These are phyloP conservation scores for Pseudovirgaria hyperparasitica DNA, from an alignment of 2,329 filamentous ascomycete species.

Conservation along the genomic window DNA sequence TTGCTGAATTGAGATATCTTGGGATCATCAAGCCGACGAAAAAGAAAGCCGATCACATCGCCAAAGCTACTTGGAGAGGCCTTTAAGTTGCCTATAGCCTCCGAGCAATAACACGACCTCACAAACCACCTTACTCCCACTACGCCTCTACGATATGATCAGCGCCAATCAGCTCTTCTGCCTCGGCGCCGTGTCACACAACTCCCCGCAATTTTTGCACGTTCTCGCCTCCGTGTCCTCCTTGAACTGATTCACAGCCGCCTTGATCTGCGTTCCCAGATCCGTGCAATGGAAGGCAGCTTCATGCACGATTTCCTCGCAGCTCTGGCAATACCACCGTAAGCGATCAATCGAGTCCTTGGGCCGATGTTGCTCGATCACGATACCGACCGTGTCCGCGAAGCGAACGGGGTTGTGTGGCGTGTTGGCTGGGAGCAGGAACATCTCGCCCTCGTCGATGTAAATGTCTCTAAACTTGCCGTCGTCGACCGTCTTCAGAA, in stretches of 20 bases:
- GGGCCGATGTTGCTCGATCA: constrained; percentile 75
- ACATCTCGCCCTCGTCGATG: constrained; percentile 89
- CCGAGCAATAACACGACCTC: neutral
- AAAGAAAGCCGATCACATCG: constrained; percentile 85
- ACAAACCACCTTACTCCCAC: no score
- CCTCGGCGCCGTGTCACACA: constrained; percentile 59
- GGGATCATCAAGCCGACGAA: constrained; percentile 81
- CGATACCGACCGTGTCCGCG: constrained; percentile 83
- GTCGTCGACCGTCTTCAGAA: constrained; percentile 76
- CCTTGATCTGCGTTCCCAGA: constrained; percentile 88
- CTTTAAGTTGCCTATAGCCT: constrained; percentile 30
- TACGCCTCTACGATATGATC: no score
- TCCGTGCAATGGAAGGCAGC: constrained; percentile 78
- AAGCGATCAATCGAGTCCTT: constrained; percentile 59
- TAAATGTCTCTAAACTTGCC: constrained; percentile 65
- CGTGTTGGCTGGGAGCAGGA: constrained; percentile 84
- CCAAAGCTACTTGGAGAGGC: constrained; percentile 73
- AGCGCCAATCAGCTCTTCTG: no score
- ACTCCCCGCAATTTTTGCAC: constrained; percentile 62
- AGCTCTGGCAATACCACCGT: constrained; percentile 78
- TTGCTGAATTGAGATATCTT: constrained; percentile 75
- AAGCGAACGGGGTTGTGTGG: constrained; percentile 94
- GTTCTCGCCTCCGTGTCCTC: constrained; percentile 54
- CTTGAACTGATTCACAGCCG: constrained; percentile 73
- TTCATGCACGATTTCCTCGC: constrained; percentile 67